These are phyloP conservation scores for Spathaspora gorwiae DNA, from an alignment of 805 yeast genomes.

Conservation along the genomic window DNA sequence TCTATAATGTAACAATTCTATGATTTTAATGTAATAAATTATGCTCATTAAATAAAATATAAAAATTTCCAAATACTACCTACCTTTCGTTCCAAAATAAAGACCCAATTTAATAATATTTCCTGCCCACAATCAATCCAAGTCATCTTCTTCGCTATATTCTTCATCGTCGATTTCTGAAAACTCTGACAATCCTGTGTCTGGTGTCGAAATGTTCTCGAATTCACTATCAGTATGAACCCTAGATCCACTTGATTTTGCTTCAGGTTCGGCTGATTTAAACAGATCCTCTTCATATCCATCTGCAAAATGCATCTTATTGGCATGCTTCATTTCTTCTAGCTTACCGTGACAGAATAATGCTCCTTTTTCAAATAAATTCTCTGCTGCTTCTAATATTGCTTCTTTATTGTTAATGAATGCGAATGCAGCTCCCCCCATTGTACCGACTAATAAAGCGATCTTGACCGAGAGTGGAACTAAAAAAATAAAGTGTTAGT, in stretches of 20 bases:
- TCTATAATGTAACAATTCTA: too few species aligned
- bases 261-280: background rate
- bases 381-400: conserved; percentile 25
- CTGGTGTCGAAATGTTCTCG: conserved; percentile 16
- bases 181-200: conserved; percentile 2
- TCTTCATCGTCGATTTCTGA: conserved; percentile 12
- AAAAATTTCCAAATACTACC: background rate
- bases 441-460: conserved; percentile 29
- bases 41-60: background rate
- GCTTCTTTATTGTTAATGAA: conserved; percentile 23
- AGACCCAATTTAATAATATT: background rate
- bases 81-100: background rate
- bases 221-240: conserved; percentile 8
- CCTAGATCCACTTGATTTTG: conserved; percentile 3
- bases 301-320: conserved; percentile 18
- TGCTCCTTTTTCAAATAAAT: conserved; percentile 26
- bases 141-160: conserved; percentile 5
- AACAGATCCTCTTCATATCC: conserved; percentile 10
- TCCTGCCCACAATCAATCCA: conserved; percentile 1
- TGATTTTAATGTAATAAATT: too few species aligned
- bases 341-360: conserved; percentile 19
- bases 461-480: conserved; percentile 31
- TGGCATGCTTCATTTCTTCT: conserved; percentile 14
- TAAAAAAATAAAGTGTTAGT: conserved; percentile 4
- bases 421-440: conserved; percentile 32